Conservation (phyloP, 2,329 filamentous ascomycete genomes). For the Trichoderma sp. region DNA sequence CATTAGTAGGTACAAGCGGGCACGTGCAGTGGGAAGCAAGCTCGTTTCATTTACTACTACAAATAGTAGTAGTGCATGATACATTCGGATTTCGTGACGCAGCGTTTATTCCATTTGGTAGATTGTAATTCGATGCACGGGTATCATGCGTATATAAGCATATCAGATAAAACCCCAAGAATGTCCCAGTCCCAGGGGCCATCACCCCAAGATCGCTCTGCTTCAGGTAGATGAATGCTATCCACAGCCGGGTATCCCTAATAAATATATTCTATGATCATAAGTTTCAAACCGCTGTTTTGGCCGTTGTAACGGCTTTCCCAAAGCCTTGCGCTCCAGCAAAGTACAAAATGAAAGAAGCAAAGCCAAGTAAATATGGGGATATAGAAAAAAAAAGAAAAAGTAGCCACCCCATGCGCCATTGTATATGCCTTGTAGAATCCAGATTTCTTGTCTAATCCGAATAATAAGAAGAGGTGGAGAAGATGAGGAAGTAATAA, state of each 20-base stretch:
- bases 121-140: background rate
- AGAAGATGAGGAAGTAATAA: background rate
- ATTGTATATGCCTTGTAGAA: background rate
- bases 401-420: background rate
- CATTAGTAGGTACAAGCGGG: too few species aligned
- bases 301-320: background rate
- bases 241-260: background rate
- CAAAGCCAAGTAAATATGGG: background rate
- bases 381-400: background rate
- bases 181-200: too few species aligned
- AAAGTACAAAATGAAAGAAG: background rate
- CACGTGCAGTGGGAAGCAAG: background rate
- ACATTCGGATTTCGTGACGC: background rate
- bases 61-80: background rate
- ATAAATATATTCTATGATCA: background rate
- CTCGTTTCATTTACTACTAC: background rate
- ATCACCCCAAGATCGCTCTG: background rate
- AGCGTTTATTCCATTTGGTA: background rate
- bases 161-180: background rate
- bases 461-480: background rate
- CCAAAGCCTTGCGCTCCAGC: background rate
- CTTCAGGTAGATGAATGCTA: background rate
- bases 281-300: slow-evolving; percentile 4
- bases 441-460: background rate
- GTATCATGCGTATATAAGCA: background rate